phyloP scores from a whole-genome alignment of 2,329 filamentous ascomycete genomes.

The Sporothrix brunneoviolacea region DNA sequence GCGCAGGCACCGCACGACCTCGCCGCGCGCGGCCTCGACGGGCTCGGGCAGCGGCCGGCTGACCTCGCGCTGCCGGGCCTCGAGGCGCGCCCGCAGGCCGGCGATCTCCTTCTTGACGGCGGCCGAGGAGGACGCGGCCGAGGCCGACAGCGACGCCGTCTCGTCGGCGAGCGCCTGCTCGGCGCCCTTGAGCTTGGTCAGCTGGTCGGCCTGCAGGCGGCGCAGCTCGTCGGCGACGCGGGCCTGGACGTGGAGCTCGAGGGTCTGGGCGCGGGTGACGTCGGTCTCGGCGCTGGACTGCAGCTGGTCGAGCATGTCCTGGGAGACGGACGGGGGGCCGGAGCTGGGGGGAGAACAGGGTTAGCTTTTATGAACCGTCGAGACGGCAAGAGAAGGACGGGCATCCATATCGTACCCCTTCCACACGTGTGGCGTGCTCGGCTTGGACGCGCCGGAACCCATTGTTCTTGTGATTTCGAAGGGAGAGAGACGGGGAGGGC shows the following conservation, averaged over 20 bases:
- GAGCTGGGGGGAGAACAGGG: constrained; percentile 29
- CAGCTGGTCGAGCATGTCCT: constrained; percentile 73
- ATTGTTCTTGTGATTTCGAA: constrained; percentile 32
- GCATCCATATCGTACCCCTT: constrained; percentile 38
- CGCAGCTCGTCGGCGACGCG: constrained; percentile 82
- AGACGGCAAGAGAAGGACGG: background rate
- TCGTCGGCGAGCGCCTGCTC: constrained; percentile 24
- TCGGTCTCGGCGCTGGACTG: constrained; percentile 89
- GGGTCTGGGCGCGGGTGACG: constrained; percentile 70
- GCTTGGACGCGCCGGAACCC: constrained; percentile 53
- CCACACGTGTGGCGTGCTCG: constrained; percentile 43
- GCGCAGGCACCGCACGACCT: constrained; percentile 73
- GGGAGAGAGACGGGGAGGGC: background rate
- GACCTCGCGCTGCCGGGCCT: constrained; percentile 58
- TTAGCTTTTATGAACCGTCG: background rate
- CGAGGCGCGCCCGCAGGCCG: constrained; percentile 51
- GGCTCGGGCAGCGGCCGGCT: constrained; percentile 58
- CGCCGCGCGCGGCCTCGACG: constrained; percentile 67
- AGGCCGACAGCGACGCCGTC: constrained; percentile 12
- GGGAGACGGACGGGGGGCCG: constrained; percentile 57
- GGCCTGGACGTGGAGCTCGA: constrained; percentile 82
- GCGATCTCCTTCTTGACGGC: constrained; percentile 54
- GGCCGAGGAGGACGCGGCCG: constrained; percentile 5
- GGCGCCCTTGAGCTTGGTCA: constrained; percentile 56
- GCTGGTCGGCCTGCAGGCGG: constrained; percentile 65